Evolutionary conservation across 106 monocot species (phyloP).

Genomic region (Dactylorhiza incarnata): DNA sequence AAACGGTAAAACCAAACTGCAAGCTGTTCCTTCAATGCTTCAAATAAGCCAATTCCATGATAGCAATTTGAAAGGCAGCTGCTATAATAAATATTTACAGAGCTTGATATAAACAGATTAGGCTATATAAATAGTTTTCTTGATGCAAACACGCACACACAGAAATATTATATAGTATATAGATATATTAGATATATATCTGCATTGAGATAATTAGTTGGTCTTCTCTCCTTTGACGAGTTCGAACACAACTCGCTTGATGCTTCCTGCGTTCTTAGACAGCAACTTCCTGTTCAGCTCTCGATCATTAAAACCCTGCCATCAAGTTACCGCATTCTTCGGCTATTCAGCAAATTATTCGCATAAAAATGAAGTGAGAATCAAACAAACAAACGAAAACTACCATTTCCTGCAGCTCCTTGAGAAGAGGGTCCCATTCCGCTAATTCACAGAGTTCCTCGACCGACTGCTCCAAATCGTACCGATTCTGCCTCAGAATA

Average conservation of each 20-base stretch:
- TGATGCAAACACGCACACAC: no score
- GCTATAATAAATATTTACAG: no score
- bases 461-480: slow-evolving; percentile 66
- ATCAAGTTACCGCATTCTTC: slow-evolving; percentile 1
- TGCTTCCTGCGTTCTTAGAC: slow-evolving; percentile 74
- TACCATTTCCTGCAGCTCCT: slow-evolving; percentile 81
- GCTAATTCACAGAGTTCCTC: slow-evolving; percentile 65
- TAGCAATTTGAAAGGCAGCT: no score
- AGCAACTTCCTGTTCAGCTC: slow-evolving; percentile 73
- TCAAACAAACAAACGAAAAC: background rate
- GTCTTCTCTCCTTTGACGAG: slow-evolving; percentile 59
- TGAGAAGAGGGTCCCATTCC: slow-evolving; percentile 81
- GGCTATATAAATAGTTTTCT: no score
- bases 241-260: slow-evolving; percentile 82
- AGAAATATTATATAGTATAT: no score
- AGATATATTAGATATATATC: no score
- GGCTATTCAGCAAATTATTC: background rate
- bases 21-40: background rate
- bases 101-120: no score
- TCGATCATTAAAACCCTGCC: slow-evolving; percentile 65
- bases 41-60: no score
- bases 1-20: background rate
- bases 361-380: background rate
- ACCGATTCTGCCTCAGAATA: slow-evolving; percentile 66
- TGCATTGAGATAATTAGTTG: background rate